Conservation (phyloP, 1,284 basidiomycete species). For the Austroboletus novae-zelandiae region DNA sequence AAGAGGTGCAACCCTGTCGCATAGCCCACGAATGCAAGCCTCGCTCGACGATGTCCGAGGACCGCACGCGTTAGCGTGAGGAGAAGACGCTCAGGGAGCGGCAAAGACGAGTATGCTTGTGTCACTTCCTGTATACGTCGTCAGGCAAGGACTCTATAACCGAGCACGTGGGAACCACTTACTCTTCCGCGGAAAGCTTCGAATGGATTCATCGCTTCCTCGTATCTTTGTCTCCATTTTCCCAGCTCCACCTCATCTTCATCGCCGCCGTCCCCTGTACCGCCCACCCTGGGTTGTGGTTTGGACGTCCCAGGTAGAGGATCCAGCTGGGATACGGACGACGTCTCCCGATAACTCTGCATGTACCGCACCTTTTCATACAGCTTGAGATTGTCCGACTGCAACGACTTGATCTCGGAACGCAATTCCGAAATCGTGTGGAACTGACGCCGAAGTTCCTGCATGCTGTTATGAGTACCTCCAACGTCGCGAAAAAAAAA, state of each 20-base stretch:
- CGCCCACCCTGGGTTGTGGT: constrained; percentile 74
- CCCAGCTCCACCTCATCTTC: constrained; percentile 83
- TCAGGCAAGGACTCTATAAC: neutral
- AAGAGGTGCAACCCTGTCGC: constrained; percentile 75
- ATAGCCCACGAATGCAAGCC: constrained; percentile 82
- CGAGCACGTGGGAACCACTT: constrained; percentile 34
- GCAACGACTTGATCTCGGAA: constrained; percentile 83
- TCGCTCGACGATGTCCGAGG: constrained; percentile 82
- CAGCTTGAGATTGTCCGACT: constrained; percentile 90
- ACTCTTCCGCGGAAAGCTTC: constrained; percentile 94
- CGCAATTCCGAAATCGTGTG: constrained; percentile 90
- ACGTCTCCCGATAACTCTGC: constrained; percentile 86
- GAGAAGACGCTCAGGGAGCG: constrained; percentile 88
- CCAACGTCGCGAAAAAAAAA: too few relatives aligned
- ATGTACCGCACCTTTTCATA: constrained; percentile 98
- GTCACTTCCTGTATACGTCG: constrained; percentile 74
- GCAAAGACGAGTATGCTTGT: constrained; percentile 86
- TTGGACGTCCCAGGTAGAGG: constrained; percentile 54
- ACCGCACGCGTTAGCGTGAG: constrained; percentile 84
- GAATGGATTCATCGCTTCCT: constrained; percentile 97
- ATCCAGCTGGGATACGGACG: constrained; percentile 61
- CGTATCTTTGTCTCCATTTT: constrained; percentile 89
- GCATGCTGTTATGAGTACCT: constrained; percentile 4
- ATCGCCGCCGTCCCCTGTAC: constrained; percentile 62
- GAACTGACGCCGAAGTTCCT: constrained; percentile 94